A percentile compares a stretch with the other conserved stretches of the same genome.
phyloP scores from a whole-genome alignment of 2,329 filamentous ascomycete genomes.

The Colletotrichum tamarilloi region DNA sequence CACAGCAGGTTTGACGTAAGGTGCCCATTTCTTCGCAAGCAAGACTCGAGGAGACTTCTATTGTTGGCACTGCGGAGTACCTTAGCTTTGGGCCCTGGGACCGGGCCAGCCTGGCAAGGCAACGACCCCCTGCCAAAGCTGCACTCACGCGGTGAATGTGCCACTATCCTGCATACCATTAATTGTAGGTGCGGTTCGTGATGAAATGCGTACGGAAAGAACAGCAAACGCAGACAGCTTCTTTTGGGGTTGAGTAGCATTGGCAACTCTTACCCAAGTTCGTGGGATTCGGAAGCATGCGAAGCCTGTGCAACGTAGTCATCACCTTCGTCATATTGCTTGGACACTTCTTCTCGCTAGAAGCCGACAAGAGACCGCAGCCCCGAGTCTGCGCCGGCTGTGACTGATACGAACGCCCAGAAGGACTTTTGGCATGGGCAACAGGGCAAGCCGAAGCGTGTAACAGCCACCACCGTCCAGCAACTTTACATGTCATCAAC shows the following conservation, averaged over 20 bases:
- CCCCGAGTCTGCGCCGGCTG: background rate
- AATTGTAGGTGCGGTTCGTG: constrained; percentile 15
- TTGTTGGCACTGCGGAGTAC: constrained; percentile 32
- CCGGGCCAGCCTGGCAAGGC: constrained; percentile 31
- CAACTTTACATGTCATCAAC: constrained; percentile 1
- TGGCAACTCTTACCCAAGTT: background rate
- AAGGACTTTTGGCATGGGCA: background rate
- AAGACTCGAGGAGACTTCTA: constrained; percentile 23
- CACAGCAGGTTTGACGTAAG: constrained; percentile 19
- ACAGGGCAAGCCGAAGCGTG: background rate
- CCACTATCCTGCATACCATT: constrained; percentile 19
- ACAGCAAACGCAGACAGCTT: background rate
- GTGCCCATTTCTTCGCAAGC: background rate
- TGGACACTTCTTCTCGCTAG: background rate
- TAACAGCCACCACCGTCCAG: background rate
- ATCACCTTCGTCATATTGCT: background rate
- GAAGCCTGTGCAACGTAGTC: background rate
- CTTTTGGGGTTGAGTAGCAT: background rate
- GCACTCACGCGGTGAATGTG: constrained; percentile 5
- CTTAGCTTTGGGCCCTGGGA: constrained; percentile 11
- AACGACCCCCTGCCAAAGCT: constrained; percentile 21
- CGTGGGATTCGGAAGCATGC: background rate
- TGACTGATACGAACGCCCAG: background rate
- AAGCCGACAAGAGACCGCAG: background rate
- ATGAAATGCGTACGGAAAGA: background rate